Evolutionary conservation across 805 yeast genomes (phyloP).

Genomic region (Candida yuanshanica): DNA sequence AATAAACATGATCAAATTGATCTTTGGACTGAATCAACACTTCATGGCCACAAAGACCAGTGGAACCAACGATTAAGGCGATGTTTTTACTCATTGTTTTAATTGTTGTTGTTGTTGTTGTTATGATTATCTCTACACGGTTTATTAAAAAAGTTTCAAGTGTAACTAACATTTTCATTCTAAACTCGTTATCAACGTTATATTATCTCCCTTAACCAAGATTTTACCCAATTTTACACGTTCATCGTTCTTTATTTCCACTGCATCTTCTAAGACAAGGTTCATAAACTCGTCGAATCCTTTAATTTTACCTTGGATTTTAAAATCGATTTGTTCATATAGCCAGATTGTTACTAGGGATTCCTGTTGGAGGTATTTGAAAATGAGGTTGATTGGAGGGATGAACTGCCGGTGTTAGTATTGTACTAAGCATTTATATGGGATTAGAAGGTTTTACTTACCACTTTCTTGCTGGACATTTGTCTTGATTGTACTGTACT

Average conservation of each 20-base stretch:
- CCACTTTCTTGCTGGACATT: neutral
- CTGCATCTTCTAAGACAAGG: slow-evolving; percentile 53
- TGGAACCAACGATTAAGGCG: slow-evolving; percentile 30
- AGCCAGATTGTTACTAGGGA: slow-evolving; percentile 81
- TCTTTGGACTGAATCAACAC: slow-evolving; percentile 40
- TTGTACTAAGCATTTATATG: neutral
- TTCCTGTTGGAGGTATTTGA: slow-evolving; percentile 80
- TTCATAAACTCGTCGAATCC: slow-evolving; percentile 99
- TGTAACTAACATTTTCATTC: slow-evolving; percentile 11
- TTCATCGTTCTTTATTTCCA: slow-evolving; percentile 56
- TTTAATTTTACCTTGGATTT: slow-evolving; percentile 76
- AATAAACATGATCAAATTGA: slow-evolving; percentile 36
- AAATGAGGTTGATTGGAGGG: slow-evolving; percentile 90
- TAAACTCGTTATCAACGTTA: slow-evolving; percentile 55
- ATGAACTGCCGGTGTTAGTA: slow-evolving; percentile 38
- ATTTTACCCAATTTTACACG: slow-evolving; percentile 63
- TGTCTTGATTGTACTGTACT: too few species aligned
- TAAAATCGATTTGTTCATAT: slow-evolving; percentile 71
- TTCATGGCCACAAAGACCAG: slow-evolving; percentile 69
- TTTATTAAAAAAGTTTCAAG: too few species aligned
- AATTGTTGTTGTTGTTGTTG: neutral
- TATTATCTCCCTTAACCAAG: slow-evolving; percentile 89
- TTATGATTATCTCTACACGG: neutral
- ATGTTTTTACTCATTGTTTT: neutral
- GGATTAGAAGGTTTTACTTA: neutral